Percentiles rank a stretch among this genome's conserved stretches.
These are phyloP conservation scores for Bryum argenteum DNA, from an alignment of 225 moss, liverwort and hornwort species.

Conservation along the genomic window DNA sequence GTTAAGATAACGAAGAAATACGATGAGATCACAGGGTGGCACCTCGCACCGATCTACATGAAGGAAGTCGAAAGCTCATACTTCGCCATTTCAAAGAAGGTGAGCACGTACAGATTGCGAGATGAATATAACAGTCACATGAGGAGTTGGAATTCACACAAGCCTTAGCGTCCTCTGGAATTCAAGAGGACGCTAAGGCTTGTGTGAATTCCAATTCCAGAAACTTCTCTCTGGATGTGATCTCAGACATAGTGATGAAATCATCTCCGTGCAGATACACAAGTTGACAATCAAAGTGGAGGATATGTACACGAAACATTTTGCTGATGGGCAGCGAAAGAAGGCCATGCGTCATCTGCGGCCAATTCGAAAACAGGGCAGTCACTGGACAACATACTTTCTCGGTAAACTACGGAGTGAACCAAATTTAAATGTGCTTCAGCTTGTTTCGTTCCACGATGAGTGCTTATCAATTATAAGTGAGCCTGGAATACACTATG, in stretches of 20 bases:
- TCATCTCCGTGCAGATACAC: conserved; percentile 32
- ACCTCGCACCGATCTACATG: conserved; percentile 36
- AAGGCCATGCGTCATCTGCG: conserved; percentile 60
- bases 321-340: conserved; percentile 52
- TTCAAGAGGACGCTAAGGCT: background rate
- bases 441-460: background rate
- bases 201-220: background rate
- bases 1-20: conserved; percentile 75
- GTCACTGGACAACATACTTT: conserved; percentile 65
- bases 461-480: background rate
- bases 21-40: conserved; percentile 50
- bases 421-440: background rate
- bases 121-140: background rate
- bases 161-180: no score
- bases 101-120: background rate
- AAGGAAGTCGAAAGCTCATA: conserved; percentile 45
- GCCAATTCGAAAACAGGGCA: conserved; percentile 48
- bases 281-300: conserved; percentile 68
- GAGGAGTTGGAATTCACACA: no score
- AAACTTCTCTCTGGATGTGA: background rate
- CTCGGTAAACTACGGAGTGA: conserved; percentile 39
- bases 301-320: conserved; percentile 57
- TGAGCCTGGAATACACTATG: background rate
- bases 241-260: background rate
- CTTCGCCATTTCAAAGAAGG: conserved; percentile 40